Base-by-base conservation (phyloP, 1,284 basidiomycete species). In the Tilletiopsis washingtonensis region DNA sequence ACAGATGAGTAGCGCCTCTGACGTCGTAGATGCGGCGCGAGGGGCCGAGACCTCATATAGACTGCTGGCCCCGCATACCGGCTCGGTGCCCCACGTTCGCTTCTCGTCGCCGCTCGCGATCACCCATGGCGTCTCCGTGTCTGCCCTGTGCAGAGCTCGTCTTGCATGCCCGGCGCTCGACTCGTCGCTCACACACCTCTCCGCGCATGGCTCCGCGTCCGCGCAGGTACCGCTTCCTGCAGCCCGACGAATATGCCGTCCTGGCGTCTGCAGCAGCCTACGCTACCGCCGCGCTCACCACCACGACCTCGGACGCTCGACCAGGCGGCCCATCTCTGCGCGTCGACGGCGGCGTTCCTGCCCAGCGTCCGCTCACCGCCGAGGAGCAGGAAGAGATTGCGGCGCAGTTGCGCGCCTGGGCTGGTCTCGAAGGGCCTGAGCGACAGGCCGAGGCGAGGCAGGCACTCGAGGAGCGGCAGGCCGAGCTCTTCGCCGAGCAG, bases 381-480 rank as follows among this genome's bases (percentile, higher is more conserved):
- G n/a, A 27, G 25, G 42, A 46, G 36, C 43, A 46, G 43, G 47
- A 49, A 42, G 40, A 43, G 15, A 45, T 49, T 34, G 25, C 42
- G 9, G 20, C 12, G 17, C 29, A 19, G 7, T 20, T 49, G 12
- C 24, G 42, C 14, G 47, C 47, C 12, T 47, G 47, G 42, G 44
- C 66, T 11, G 67, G 67, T 7, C 58, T 70, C n/a, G 60, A 70
- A 32, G 67, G 67, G 5, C 62, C 57, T 14, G 53, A 70, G 25
- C 47, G 51, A 4, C 67, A 69, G 40, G 57, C 52, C 7, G 37
- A 64, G 48, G 67, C 67, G 23, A 50, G 62, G 1, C 43, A 56
- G 17, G 47, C 54, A 12, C 56, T 69, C 20, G 57, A 68, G n/a
- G 43, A 61, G 26, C 50, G 58, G 4, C 59, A 64, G 43, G 44